A percentile compares a stretch with the other conserved stretches of the same genome.
Evolutionary conservation across 345 rosid species (phyloP).

Genomic region (Mercurialis annua): DNA sequence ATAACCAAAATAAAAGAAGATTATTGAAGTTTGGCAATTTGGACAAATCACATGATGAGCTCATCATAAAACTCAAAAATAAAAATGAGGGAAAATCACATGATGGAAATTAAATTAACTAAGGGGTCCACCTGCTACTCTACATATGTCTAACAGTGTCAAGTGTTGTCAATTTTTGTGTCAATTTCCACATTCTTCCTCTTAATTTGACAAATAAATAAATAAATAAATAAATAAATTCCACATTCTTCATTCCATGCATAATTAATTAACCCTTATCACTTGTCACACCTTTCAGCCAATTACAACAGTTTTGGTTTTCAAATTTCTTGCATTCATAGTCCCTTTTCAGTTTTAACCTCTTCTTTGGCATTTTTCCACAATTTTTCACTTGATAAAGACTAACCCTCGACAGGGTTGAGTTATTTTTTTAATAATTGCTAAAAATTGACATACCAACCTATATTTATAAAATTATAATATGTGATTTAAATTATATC

Average conservation of each 20-base stretch:
- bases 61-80: conserved; percentile 1
- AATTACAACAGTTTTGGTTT: background rate
- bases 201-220: too few relatives aligned
- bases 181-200: conserved; percentile 21
- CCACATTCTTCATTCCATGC: conserved; percentile 13
- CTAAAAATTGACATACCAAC: too few relatives aligned
- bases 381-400: background rate
- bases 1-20: background rate
- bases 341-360: background rate
- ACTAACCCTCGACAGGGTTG: background rate
- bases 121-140: conserved; percentile 19
- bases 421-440: too few relatives aligned
- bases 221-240: too few relatives aligned
- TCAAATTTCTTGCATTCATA: background rate
- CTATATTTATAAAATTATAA: too few relatives aligned
- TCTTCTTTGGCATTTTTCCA: background rate
- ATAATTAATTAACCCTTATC: conserved; percentile 5
- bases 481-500: too few relatives aligned
- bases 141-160: conserved; percentile 18
- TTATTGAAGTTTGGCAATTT: background rate
- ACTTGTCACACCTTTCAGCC: conserved; percentile 20
- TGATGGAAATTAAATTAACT: conserved; percentile 12
- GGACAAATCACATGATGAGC: conserved; percentile 17
- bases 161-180: conserved; percentile 25
- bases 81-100: conserved; percentile 14